Percentiles rank a stretch among this genome's conserved stretches.
These are phyloP conservation scores for Dictyostelium purpureum DNA, from an alignment of 78 protist genomes.

Conservation along the genomic window DNA sequence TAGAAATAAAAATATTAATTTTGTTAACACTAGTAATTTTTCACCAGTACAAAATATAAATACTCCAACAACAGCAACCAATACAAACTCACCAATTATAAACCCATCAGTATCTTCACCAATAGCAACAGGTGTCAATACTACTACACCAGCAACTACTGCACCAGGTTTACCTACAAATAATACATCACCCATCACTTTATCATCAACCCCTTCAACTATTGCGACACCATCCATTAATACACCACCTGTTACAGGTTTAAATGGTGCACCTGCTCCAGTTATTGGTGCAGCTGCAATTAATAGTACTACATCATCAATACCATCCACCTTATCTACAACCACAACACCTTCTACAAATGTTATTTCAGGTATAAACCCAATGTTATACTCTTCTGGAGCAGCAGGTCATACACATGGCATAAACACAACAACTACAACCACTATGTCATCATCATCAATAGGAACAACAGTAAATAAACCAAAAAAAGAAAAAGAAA, in stretches of 20 bases:
- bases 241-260: background rate
- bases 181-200: background rate
- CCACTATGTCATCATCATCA: background rate
- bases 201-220: background rate
- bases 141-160: background rate
- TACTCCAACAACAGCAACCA: conserved; percentile 35
- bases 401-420: background rate
- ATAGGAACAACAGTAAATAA: background rate
- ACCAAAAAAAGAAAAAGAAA: conserved; percentile 41
- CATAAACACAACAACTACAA: background rate
- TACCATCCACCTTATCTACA: background rate
- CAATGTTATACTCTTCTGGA: background rate
- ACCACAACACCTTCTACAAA: background rate
- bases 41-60: conserved; percentile 17
- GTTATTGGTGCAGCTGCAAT: background rate
- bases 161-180: background rate
- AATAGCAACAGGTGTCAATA: background rate
- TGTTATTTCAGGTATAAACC: background rate
- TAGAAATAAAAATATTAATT: conserved; percentile 18
- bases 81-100: background rate
- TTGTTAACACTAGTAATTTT: background rate
- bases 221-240: background rate
- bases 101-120: background rate
- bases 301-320: background rate
- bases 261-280: background rate